phyloP scores from a whole-genome alignment of 345 rosid species.

The Murraya paniculata region DNA sequence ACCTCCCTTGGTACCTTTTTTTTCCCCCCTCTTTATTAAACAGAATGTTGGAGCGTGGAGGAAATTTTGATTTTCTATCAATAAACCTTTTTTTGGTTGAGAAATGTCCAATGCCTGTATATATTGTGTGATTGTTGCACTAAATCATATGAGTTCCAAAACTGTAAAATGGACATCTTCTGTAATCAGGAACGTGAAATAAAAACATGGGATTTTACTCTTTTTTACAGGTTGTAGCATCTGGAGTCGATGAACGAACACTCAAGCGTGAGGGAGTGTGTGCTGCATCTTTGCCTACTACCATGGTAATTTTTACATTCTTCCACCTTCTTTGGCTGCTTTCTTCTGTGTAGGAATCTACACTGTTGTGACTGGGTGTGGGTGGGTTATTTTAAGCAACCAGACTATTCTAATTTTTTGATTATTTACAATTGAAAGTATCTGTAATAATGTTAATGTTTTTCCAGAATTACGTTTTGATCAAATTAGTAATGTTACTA shows the following conservation, averaged over 20 bases:
- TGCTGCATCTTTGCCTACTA: slow-evolving; percentile 94
- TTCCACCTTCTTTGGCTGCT: background rate
- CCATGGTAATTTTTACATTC: slow-evolving; percentile 53
- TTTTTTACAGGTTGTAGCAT: slow-evolving; percentile 75
- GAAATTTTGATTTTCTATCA: slow-evolving; percentile 5
- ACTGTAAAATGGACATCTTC: background rate
- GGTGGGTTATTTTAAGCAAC: background rate
- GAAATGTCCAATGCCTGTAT: background rate
- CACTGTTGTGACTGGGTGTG: background rate
- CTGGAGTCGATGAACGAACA: slow-evolving; percentile 95
- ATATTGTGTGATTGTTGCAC: background rate
- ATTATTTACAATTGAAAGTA: background rate
- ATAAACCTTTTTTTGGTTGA: background rate
- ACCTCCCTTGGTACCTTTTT: slow-evolving; percentile 70
- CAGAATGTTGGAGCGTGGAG: background rate
- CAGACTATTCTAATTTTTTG: background rate
- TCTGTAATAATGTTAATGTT: background rate
- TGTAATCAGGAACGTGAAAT: slow-evolving; percentile 7
- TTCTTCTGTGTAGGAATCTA: background rate
- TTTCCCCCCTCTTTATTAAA: background rate
- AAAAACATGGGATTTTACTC: background rate
- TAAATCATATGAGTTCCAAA: background rate
- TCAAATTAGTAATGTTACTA: background rate
- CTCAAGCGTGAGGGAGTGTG: slow-evolving; percentile 96
- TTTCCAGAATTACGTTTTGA: background rate